Percentiles rank a stretch among this genome's conserved stretches.
Conservation (phyloP, 2,329 filamentous ascomycete genomes). For the Grosmannia clavigera region DNA sequence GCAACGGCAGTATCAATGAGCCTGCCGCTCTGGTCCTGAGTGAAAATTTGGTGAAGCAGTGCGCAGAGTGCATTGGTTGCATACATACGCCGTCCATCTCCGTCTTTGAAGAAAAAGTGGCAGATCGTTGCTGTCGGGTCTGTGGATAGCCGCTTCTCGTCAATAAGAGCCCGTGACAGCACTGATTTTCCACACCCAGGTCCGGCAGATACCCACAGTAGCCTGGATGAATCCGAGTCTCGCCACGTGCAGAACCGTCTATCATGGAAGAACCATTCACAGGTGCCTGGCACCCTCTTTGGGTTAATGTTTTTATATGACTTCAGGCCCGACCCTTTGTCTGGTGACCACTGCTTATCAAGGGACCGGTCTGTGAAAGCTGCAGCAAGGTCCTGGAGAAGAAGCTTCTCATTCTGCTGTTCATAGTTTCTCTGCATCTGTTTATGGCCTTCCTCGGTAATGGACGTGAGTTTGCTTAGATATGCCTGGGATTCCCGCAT, state of each 20-base stretch:
- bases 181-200: constrained; percentile 24
- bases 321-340: too few species aligned
- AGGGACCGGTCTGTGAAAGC: too few species aligned
- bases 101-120: constrained; percentile 21
- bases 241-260: background rate
- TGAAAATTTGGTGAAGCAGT: background rate
- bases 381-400: too few species aligned
- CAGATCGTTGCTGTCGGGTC: constrained; percentile 16
- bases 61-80: too few species aligned
- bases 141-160: constrained; percentile 14
- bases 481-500: too few species aligned
- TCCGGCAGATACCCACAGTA: constrained; percentile 22
- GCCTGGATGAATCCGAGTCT: background rate
- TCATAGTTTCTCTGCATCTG: too few species aligned
- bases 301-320: background rate
- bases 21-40: background rate
- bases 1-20: constrained; percentile 7
- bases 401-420: too few species aligned
- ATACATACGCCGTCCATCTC: too few species aligned
- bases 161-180: constrained; percentile 17
- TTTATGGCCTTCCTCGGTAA: too few species aligned
- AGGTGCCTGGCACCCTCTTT: background rate
- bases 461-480: too few species aligned
- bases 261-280: background rate
- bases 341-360: too few species aligned